These are phyloP conservation scores for Zoysia japonica DNA, from an alignment of 176 grass and related monocot genomes.

Conservation along the genomic window DNA sequence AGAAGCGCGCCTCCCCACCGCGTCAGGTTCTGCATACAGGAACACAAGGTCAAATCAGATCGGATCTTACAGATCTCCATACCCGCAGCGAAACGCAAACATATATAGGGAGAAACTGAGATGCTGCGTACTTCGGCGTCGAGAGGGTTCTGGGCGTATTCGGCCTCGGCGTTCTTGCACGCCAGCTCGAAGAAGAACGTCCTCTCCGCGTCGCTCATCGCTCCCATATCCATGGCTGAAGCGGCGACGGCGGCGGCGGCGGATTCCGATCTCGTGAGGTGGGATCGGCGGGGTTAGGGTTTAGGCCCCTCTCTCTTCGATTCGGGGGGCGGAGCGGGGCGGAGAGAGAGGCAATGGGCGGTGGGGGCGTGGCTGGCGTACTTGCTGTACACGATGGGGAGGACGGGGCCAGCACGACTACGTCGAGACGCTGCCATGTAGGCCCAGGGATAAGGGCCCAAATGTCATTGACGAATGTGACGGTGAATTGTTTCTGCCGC, in stretches of 20 bases:
- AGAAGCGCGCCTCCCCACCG: conserved; percentile 78
- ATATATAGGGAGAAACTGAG: not conserved
- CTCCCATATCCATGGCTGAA: conserved; percentile 48
- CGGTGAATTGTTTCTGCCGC: too few relatives aligned
- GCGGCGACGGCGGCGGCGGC: not conserved
- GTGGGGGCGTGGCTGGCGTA: not conserved
- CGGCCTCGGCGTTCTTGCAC: conserved; percentile 59
- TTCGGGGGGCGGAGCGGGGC: conserved; percentile 5
- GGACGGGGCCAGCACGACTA: not conserved
- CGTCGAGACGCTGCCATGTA: not conserved
- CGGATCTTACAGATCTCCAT: not conserved
- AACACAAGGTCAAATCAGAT: not conserved
- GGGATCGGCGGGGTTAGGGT: conserved; percentile 57
- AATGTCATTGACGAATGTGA: too few relatives aligned
- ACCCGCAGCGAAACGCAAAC: not conserved
- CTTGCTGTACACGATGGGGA: not conserved
- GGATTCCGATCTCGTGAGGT: not conserved
- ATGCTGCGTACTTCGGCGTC: conserved; percentile 60
- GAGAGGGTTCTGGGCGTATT: conserved; percentile 58
- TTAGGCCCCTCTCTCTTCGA: conserved; percentile 21
- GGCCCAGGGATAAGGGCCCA: too few relatives aligned
- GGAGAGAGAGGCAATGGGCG: not conserved
- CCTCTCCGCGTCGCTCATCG: conserved; percentile 59
- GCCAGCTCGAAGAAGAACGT: conserved; percentile 76
- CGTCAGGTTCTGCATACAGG: conserved; percentile 60